Evolutionary conservation across 2,329 filamentous ascomycete genomes (phyloP), one percentile per base, ranked within the genome.

Genomic region (Scleromitrula shiraiana): DNA sequence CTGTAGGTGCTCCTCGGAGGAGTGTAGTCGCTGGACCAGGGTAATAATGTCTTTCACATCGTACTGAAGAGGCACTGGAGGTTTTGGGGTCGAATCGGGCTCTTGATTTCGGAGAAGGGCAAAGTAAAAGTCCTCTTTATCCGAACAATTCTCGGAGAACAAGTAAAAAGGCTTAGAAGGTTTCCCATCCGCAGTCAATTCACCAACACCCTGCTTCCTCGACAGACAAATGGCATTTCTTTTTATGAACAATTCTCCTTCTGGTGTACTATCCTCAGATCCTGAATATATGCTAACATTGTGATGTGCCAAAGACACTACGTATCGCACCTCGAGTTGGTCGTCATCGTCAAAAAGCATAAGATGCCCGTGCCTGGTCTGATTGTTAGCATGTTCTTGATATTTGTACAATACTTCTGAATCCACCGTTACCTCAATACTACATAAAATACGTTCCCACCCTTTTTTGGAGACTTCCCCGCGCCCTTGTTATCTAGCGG

Each of bases 51-150:
- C 82, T 61, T 85, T 83, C 14, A 88, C 79, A 24, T 95, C 85
- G 59, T 95, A 95, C 12, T 82, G 75, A 53, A 87, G 77, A 8
- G 86, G 84, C 45, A 75, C 74, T 0, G 89, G 88, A 1, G 81
- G 76, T 19, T 72, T 71, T 2, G 71, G 69, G 32, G 75, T 73
- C 49, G 79, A 73, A 14, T 77, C 76, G 58, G 83, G 81, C 56
- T 89, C 83, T 63, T 95, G 86, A 54, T 90, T 94, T 59, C 83
- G 82, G 32, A 98, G 72, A 57, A 98, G 73, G 10, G 91, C 86
- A 67, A 95, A 91, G 65, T 98, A 98, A 67, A 98, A 97, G 64
- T 98, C 93, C 66, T 98, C 93, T 66, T 98, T 98, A 39, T 93
- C 88, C 0, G 90, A 95, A 64, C 88, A 88, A 61, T 94, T 95